Conservation (phyloP, 305 asterid genomes). For the Rubia peregrina region DNA sequence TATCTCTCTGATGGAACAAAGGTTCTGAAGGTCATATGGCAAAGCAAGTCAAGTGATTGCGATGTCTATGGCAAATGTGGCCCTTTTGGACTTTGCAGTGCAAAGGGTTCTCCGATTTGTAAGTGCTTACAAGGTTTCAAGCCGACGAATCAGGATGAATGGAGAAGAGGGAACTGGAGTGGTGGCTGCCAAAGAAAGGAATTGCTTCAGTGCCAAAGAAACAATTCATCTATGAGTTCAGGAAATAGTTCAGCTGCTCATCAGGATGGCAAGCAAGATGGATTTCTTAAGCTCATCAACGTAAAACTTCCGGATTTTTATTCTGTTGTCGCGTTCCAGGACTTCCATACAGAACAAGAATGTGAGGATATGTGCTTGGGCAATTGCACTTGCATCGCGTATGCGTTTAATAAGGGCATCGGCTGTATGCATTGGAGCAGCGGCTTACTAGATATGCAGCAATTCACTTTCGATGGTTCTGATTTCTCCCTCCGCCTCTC, state of each 20-base stretch:
- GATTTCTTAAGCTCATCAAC: constrained; percentile 32
- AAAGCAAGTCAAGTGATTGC: constrained; percentile 26
- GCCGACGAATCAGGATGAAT: constrained; percentile 29
- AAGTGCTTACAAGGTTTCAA: constrained; percentile 37
- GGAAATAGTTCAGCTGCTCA: neutral
- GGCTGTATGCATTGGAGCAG: constrained; percentile 25
- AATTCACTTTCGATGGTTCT: constrained; percentile 7
- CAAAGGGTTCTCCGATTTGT: constrained; percentile 26
- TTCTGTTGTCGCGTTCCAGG: constrained; percentile 14
- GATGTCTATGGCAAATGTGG: constrained; percentile 46
- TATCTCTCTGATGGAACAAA: constrained; percentile 19
- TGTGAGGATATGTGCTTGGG: constrained; percentile 29
- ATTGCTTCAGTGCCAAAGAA: constrained; percentile 31
- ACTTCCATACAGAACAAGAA: constrained; percentile 8
- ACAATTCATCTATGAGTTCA: constrained; percentile 11
- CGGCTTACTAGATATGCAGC: constrained; percentile 19
- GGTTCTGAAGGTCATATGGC: constrained; percentile 16
- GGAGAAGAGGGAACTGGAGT: constrained; percentile 41
- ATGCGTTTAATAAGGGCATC: constrained; percentile 19
- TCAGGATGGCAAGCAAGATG: constrained; percentile 25
- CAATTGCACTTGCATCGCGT: constrained; percentile 24
- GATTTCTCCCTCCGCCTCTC: constrained; percentile 8
- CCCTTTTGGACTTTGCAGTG: constrained; percentile 32
- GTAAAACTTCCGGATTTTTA: constrained; percentile 41
- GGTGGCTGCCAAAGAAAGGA: constrained; percentile 39